These are phyloP conservation scores for Acorus calamus DNA, from an alignment of 106 monocot genomes.

Conservation along the genomic window DNA sequence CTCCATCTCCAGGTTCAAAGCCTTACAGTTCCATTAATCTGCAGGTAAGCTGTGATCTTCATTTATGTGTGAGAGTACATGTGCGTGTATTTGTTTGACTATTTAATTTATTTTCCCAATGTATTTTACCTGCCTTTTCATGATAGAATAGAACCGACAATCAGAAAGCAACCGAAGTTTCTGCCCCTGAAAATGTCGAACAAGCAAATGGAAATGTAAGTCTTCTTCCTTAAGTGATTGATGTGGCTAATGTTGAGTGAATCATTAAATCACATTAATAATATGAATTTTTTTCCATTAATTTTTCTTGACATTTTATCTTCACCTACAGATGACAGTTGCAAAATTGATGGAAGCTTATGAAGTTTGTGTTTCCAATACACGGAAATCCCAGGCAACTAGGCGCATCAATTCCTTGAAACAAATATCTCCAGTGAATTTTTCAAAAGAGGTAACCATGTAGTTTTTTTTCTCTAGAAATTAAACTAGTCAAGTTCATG, in stretches of 20 bases:
- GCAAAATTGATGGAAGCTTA: slow-evolving; percentile 64
- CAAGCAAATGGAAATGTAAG: slow-evolving; percentile 35
- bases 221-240: background rate
- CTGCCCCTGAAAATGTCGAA: slow-evolving; percentile 16
- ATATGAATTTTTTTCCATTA: too few species aligned
- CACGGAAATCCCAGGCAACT: slow-evolving; percentile 54
- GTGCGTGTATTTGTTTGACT: background rate
- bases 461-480: background rate
- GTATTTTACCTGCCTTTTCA: slow-evolving; percentile 5
- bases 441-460: slow-evolving; percentile 68
- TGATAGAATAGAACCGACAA: slow-evolving; percentile 39
- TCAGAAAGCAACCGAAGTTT: slow-evolving; percentile 13
- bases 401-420: slow-evolving; percentile 62
- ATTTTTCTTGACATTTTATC: background rate
- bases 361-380: slow-evolving; percentile 46
- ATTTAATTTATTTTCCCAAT: background rate
- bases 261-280: background rate
- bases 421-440: slow-evolving; percentile 56
- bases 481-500: background rate
- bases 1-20: slow-evolving; percentile 10
- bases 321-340: slow-evolving; percentile 62
- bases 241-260: background rate
- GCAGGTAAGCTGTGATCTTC: slow-evolving; percentile 24
- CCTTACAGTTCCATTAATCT: slow-evolving; percentile 19
- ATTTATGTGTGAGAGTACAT: too few species aligned